A percentile compares a stretch with the other conserved stretches of the same genome.
phyloP scores from a whole-genome alignment of 1,284 basidiomycete genomes.

The Chalciporus sp. region DNA sequence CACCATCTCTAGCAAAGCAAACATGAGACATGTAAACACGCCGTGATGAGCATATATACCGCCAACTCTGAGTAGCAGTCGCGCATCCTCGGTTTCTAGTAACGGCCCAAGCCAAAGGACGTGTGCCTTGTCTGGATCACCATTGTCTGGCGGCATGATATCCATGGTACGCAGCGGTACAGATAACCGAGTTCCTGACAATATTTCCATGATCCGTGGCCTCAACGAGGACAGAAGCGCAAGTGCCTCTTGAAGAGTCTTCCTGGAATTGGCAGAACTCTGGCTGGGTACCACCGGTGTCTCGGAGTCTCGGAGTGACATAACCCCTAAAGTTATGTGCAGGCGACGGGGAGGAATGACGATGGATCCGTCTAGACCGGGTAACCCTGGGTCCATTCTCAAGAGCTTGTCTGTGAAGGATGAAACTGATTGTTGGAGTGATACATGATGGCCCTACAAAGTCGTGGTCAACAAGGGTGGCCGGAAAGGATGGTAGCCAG shows the following conservation, averaged over 20 bases:
- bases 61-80: constrained; percentile 40
- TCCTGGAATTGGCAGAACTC: constrained; percentile 11
- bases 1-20: constrained; percentile 35
- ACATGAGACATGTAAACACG: constrained; percentile 37
- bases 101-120: constrained; percentile 60
- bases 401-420: constrained; percentile 51
- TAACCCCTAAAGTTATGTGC: constrained; percentile 72
- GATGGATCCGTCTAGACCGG: constrained; percentile 61
- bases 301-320: constrained; percentile 46
- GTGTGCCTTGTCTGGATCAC: constrained; percentile 47
- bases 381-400: constrained; percentile 38
- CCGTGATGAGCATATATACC: constrained; percentile 37
- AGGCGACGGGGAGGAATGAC: constrained; percentile 62
- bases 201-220: constrained; percentile 42
- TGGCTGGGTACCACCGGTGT: background rate
- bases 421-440: constrained; percentile 43
- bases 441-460: constrained; percentile 52
- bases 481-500: background rate
- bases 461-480: constrained; percentile 5
- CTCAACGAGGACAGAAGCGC: constrained; percentile 49
- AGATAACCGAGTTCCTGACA: constrained; percentile 32
- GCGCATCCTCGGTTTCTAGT: constrained; percentile 25
- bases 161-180: constrained; percentile 53
- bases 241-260: constrained; percentile 49
- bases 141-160: constrained; percentile 50